Evolutionary conservation across 148 eudicot genomes (phyloP).

Genomic region (Rhododendron williamsianum): DNA sequence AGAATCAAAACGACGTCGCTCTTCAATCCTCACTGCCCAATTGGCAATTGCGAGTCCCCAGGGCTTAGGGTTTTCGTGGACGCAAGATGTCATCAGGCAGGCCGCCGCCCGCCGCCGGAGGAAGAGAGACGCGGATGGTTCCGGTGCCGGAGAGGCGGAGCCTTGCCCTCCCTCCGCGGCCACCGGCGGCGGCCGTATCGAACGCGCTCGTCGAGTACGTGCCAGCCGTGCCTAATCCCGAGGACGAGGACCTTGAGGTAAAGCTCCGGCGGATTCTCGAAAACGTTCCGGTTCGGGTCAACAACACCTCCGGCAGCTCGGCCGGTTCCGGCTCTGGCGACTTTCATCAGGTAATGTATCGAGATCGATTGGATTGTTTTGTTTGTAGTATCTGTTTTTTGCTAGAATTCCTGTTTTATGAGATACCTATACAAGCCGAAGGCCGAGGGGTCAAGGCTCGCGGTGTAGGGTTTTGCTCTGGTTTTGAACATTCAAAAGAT

Average conservation of each 20-base stretch:
- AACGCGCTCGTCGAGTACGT: conserved; percentile 71
- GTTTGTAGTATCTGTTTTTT: neutral
- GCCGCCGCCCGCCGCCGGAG: conserved; percentile 33
- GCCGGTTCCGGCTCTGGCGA: conserved; percentile 99
- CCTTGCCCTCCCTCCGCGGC: conserved; percentile 52
- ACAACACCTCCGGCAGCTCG: conserved; percentile 92
- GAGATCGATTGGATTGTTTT: neutral
- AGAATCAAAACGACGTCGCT: neutral
- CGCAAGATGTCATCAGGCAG: conserved; percentile 39
- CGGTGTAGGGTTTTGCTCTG: neutral
- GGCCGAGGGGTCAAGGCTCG: neutral
- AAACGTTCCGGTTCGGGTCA: conserved; percentile 88
- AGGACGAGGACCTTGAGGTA: conserved; percentile 87
- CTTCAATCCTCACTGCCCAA: neutral
- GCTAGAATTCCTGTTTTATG: neutral
- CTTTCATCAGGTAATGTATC: conserved; percentile 72
- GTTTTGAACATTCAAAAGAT: neutral
- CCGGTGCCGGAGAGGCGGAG: conserved; percentile 31
- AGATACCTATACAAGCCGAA: neutral
- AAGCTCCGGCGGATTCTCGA: conserved; percentile 86
- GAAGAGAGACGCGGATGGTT: conserved; percentile 54
- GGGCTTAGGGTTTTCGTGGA: neutral
- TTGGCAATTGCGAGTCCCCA: neutral
- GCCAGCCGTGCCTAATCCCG: conserved; percentile 49
- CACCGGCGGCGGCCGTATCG: conserved; percentile 40